These are phyloP conservation scores for Santalum album DNA, from an alignment of 164 flowering plant genomes.

Conservation along the genomic window DNA sequence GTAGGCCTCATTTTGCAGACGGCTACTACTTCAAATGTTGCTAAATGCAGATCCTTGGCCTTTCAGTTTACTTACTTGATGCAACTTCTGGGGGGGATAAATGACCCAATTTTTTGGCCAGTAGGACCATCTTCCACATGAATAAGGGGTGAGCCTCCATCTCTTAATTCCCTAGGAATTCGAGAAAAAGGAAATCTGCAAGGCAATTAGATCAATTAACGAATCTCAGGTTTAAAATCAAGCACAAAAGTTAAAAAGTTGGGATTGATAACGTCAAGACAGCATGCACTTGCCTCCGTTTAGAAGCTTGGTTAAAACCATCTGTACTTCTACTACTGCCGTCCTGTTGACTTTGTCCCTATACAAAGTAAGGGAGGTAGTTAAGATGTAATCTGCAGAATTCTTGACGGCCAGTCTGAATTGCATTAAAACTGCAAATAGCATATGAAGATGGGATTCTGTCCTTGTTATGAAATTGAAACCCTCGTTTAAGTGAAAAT, in stretches of 20 bases:
- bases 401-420: no score
- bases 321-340: slow-evolving; percentile 9
- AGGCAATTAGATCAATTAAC: neutral
- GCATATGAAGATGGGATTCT: no score
- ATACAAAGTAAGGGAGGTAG: slow-evolving; percentile 3
- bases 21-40: slow-evolving; percentile 1
- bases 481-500: no score
- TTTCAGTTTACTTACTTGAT: slow-evolving; percentile 6
- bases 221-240: neutral
- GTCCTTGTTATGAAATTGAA: no score
- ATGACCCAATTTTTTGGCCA: slow-evolving; percentile 13
- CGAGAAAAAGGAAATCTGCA: slow-evolving; percentile 20
- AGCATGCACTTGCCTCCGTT: slow-evolving; percentile 28
- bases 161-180: slow-evolving; percentile 18
- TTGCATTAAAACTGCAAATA: no score
- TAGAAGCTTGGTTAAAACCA: slow-evolving; percentile 15
- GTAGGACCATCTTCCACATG: slow-evolving; percentile 14
- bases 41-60: slow-evolving; percentile 5
- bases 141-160: slow-evolving; percentile 17
- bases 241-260: no score
- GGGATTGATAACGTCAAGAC: neutral
- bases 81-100: slow-evolving; percentile 8
- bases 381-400: no score
- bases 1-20: neutral
- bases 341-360: slow-evolving; percentile 16